These are phyloP conservation scores for Lenwebbia sp. DNA, from an alignment of 345 rosid species.

Conservation along the genomic window DNA sequence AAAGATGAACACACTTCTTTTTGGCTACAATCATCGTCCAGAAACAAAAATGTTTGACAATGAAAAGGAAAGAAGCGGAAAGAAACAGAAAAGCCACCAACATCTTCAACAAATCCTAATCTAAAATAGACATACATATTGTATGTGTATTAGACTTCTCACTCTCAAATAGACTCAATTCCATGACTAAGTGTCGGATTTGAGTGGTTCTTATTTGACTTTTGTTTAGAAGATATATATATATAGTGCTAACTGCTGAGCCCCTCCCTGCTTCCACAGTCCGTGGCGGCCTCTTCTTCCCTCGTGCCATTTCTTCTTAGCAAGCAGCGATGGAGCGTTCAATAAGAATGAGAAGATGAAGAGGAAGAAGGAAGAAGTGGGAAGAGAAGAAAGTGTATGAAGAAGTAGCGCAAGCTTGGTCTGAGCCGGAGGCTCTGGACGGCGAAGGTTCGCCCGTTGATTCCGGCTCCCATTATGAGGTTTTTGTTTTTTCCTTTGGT, in stretches of 20 bases:
- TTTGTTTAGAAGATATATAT: too few relatives aligned
- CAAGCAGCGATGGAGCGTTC: background rate
- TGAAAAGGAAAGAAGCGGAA: too few relatives aligned
- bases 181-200: too few relatives aligned
- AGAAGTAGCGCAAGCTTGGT: background rate
- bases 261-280: background rate
- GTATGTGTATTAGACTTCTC: too few relatives aligned
- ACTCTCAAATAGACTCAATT: too few relatives aligned
- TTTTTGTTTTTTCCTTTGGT: background rate
- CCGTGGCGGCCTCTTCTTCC: background rate
- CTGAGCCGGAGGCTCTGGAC: background rate
- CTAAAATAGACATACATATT: background rate
- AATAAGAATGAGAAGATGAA: background rate
- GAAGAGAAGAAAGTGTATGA: background rate
- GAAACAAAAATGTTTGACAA: too few relatives aligned
- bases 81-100: background rate
- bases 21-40: background rate
- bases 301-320: background rate
- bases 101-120: background rate
- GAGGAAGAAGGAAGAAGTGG: background rate
- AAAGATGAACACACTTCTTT: background rate
- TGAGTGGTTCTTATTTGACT: too few relatives aligned
- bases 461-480: conserved; percentile 4
- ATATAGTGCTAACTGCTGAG: background rate
- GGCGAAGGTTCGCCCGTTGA: background rate